Evolutionary conservation across 352 stramenopile genomes (phyloP).

Genomic region (Pythium aristosporum): DNA sequence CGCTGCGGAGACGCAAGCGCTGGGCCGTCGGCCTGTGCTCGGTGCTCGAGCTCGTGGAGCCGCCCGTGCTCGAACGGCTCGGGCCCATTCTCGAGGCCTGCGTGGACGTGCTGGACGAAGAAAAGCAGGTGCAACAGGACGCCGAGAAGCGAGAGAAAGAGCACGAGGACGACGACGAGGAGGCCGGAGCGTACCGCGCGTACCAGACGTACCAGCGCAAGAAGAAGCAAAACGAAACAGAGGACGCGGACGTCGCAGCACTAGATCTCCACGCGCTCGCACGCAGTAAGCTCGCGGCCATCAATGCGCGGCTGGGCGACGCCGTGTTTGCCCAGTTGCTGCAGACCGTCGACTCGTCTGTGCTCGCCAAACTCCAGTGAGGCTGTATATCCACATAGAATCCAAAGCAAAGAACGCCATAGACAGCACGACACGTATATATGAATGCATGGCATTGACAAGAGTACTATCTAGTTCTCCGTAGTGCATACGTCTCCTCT

Average conservation of each 20-base stretch:
- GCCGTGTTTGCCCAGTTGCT: conserved; percentile 51
- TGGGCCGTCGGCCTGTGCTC: conserved; percentile 63
- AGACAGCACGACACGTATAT: conserved; percentile 3
- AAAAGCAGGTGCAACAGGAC: conserved; percentile 40
- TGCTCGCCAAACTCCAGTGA: conserved; percentile 58
- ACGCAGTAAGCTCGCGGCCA: conserved; percentile 37
- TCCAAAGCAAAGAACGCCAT: background rate
- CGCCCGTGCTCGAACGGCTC: conserved; percentile 48
- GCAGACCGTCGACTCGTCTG: conserved; percentile 54
- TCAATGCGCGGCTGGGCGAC: conserved; percentile 42
- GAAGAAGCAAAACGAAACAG: conserved; percentile 26
- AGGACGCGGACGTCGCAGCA: conserved; percentile 39
- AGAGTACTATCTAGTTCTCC: too few species aligned
- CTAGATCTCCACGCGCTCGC: conserved; percentile 51
- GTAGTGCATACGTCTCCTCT: too few species aligned
- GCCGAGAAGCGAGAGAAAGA: conserved; percentile 9
- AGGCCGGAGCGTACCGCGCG: conserved; percentile 49
- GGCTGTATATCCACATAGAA: background rate
- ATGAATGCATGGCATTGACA: too few species aligned
- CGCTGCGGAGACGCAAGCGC: conserved; percentile 55
- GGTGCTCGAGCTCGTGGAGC: conserved; percentile 35
- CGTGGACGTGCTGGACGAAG: conserved; percentile 69
- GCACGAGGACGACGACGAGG: conserved; percentile 40
- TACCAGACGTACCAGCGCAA: conserved; percentile 38
- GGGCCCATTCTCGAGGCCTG: conserved; percentile 69